A percentile compares a stretch with the other conserved stretches of the same genome.
These are phyloP conservation scores for Alternaria atra DNA, from an alignment of 2,329 filamentous ascomycete genomes.

Conservation along the genomic window DNA sequence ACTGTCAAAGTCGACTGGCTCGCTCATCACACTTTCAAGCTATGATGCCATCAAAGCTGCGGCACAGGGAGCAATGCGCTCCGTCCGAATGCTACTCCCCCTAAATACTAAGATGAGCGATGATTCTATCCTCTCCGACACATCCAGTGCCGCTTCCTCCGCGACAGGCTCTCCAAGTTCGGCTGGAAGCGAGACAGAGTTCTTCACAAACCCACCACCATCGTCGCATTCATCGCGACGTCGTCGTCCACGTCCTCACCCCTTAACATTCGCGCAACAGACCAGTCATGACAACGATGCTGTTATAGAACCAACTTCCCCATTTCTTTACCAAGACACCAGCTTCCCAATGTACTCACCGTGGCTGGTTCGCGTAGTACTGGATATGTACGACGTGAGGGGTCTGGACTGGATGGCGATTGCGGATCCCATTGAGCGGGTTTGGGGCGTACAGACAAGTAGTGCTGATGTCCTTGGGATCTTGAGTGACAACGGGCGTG, in stretches of 20 bases:
- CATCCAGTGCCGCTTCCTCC: slow-evolving; percentile 30
- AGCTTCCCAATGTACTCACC: slow-evolving; percentile 43
- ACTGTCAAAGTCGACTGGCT: slow-evolving; percentile 48
- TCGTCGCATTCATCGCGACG: background rate
- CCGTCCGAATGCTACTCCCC: slow-evolving; percentile 25
- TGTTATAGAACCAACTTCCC: slow-evolving; percentile 20
- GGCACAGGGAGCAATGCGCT: slow-evolving; percentile 21
- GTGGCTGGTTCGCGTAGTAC: slow-evolving; percentile 49
- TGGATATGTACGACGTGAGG: slow-evolving; percentile 48
- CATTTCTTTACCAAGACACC: slow-evolving; percentile 43
- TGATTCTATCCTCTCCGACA: slow-evolving; percentile 39
- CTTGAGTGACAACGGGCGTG: slow-evolving; percentile 47
- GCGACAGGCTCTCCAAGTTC: slow-evolving; percentile 37
- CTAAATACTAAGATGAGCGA: slow-evolving; percentile 47
- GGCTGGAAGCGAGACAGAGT: slow-evolving; percentile 22
- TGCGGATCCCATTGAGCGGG: slow-evolving; percentile 43
- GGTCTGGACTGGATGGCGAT: slow-evolving; percentile 51
- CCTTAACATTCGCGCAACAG: slow-evolving; percentile 21
- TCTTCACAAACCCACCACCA: slow-evolving; percentile 13
- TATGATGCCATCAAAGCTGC: slow-evolving; percentile 34
- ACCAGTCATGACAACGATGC: slow-evolving; percentile 4
- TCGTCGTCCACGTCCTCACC: slow-evolving; percentile 22
- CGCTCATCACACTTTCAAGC: slow-evolving; percentile 30
- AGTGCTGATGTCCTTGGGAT: slow-evolving; percentile 49
- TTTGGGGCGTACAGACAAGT: slow-evolving; percentile 46